A percentile compares a stretch with the other conserved stretches of the same genome.
phyloP scores from a whole-genome alignment of 495 filamentous ascomycete species.

The Xylaria palmicola region DNA sequence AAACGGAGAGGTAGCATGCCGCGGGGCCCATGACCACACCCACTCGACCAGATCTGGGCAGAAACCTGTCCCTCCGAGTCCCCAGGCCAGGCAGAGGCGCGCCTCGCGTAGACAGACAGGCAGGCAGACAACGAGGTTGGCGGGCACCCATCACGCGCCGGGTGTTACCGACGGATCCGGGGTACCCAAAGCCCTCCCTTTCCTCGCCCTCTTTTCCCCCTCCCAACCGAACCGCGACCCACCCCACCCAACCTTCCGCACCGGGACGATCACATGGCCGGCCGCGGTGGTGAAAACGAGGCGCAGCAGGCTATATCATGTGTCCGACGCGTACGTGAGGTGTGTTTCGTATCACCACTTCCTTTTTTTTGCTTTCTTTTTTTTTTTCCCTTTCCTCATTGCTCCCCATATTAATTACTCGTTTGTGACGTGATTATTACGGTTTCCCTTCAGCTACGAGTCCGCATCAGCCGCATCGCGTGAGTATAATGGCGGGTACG shows the following conservation, averaged over 20 bases:
- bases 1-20: neutral
- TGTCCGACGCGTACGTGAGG: slow-evolving; percentile 3
- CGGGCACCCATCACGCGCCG: slow-evolving; percentile 3
- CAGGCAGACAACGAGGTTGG: neutral
- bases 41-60: neutral
- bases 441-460: neutral
- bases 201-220: neutral
- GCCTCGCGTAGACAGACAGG: neutral
- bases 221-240: slow-evolving; percentile 12
- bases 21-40: neutral
- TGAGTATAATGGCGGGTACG: no score
- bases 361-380: neutral
- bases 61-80: neutral
- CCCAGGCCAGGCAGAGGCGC: neutral
- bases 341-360: neutral
- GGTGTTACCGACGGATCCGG: slow-evolving; percentile 16
- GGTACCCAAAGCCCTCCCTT: neutral
- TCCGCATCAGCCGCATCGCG: neutral
- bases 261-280: slow-evolving; percentile 15
- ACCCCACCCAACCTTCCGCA: slow-evolving; percentile 8
- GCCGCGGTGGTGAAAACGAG: slow-evolving; percentile 8
- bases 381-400: neutral
- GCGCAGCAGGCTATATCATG: slow-evolving; percentile 11
- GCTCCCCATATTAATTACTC: neutral
- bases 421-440: neutral